A percentile compares a stretch with the other conserved stretches of the same genome.
Conservation (phyloP, 805 yeast species). For the Ogataea dorogensis region DNA sequence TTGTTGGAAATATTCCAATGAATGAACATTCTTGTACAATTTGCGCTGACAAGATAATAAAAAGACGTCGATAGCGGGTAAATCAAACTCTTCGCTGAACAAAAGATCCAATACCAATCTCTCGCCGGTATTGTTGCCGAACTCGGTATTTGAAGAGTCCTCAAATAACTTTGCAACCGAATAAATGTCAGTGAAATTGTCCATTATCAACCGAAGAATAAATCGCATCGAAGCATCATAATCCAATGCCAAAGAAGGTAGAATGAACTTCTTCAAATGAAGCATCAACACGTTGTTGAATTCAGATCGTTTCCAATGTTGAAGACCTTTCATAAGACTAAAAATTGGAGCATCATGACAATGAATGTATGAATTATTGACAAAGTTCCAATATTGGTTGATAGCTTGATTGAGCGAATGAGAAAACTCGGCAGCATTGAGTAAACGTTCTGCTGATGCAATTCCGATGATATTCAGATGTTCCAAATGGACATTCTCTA, state of each 20-base stretch:
- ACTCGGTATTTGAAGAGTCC: slow-evolving; percentile 18
- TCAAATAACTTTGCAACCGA: slow-evolving; percentile 34
- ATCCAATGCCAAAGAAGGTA: slow-evolving; percentile 35
- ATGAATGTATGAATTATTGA: slow-evolving; percentile 21
- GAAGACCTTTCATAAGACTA: slow-evolving; percentile 28
- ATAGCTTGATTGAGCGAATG: slow-evolving; percentile 28
- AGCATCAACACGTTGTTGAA: slow-evolving; percentile 25
- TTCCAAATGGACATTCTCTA: slow-evolving; percentile 11
- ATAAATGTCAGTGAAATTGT: slow-evolving; percentile 37
- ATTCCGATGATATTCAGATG: slow-evolving; percentile 27
- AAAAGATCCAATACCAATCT: slow-evolving; percentile 27
- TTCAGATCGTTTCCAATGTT: slow-evolving; percentile 40
- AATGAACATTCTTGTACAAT: slow-evolving; percentile 15
- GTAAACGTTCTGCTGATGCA: slow-evolving; percentile 28
- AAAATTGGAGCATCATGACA: slow-evolving; percentile 10
- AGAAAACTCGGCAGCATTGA: slow-evolving; percentile 33
- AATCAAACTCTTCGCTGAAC: slow-evolving; percentile 20
- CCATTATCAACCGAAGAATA: slow-evolving; percentile 36
- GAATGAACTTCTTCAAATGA: slow-evolving; percentile 27
- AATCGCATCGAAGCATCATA: slow-evolving; percentile 37
- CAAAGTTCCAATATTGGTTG: slow-evolving; percentile 25
- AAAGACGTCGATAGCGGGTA: slow-evolving; percentile 22
- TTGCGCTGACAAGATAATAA: slow-evolving; percentile 16
- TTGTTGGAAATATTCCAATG: slow-evolving; percentile 20
- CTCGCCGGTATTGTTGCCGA: slow-evolving; percentile 17